These are phyloP conservation scores for Gentiana straminea DNA, from an alignment of 257 asterid species.

Conservation along the genomic window DNA sequence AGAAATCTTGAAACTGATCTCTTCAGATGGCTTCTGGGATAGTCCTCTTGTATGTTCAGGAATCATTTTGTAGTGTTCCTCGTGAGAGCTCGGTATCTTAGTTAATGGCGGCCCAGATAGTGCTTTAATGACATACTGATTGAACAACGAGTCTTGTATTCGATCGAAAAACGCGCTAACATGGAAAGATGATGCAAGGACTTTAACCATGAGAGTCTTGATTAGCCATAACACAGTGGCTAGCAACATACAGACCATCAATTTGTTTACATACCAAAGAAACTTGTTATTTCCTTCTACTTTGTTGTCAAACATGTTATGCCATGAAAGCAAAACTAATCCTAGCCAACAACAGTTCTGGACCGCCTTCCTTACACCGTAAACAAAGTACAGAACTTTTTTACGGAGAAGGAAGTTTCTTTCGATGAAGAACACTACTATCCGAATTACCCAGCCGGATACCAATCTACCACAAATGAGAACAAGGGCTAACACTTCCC, in stretches of 20 bases:
- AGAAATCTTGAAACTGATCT: constrained; percentile 38
- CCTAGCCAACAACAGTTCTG: constrained; percentile 90
- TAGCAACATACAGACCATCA: constrained; percentile 65
- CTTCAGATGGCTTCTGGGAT: constrained; percentile 39
- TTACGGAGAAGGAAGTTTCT: constrained; percentile 74
- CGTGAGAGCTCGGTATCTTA: constrained; percentile 41
- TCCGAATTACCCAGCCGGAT: constrained; percentile 67
- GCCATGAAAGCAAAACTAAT: constrained; percentile 73
- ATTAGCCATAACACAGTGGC: constrained; percentile 69
- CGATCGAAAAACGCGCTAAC: constrained; percentile 95
- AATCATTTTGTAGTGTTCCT: constrained; percentile 57
- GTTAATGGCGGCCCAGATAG: constrained; percentile 63
- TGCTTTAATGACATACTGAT: constrained; percentile 74
- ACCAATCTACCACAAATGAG: constrained; percentile 75
- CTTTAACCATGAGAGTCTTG: constrained; percentile 88
- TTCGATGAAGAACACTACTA: constrained; percentile 56
- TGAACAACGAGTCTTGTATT: constrained; percentile 71
- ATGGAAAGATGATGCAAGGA: constrained; percentile 88
- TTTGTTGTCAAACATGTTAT: constrained; percentile 48
- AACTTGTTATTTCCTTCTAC: constrained; percentile 44
- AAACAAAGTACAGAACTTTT: constrained; percentile 67
- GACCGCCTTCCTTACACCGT: constrained; percentile 69
- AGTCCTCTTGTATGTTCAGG: constrained; percentile 45
- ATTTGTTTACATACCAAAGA: constrained; percentile 42
- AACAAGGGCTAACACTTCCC: constrained; percentile 72